phyloP scores from a whole-genome alignment of 768 basidiomycete species.

The Trametes cinnabarina region DNA sequence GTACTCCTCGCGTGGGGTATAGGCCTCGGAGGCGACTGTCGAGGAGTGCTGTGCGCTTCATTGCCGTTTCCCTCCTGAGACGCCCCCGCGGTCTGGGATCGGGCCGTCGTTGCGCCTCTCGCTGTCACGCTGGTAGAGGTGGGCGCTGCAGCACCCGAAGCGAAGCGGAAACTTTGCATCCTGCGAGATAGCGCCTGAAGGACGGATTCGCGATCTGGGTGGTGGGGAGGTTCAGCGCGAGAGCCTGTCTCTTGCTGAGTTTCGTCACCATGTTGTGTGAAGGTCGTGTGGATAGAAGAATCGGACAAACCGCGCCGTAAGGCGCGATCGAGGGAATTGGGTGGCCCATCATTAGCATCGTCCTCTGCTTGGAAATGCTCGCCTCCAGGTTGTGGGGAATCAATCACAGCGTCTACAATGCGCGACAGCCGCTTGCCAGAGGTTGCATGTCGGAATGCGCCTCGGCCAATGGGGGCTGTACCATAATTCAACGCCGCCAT shows the following conservation, averaged over 20 bases:
- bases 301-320: slow-evolving; percentile 85
- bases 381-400: slow-evolving; percentile 37
- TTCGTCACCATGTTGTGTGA: slow-evolving; percentile 54
- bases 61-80: neutral
- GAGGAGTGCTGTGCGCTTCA: slow-evolving; percentile 13
- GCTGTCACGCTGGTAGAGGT: slow-evolving; percentile 15
- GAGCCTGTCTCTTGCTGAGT: neutral
- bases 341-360: slow-evolving; percentile 9
- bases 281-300: slow-evolving; percentile 89
- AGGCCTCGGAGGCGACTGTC: slow-evolving; percentile 22
- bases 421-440: slow-evolving; percentile 48
- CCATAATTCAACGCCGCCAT: slow-evolving; percentile 4
- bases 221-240: neutral
- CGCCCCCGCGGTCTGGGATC: slow-evolving; percentile 13
- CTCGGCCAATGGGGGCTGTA: slow-evolving; percentile 24
- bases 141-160: slow-evolving; percentile 27
- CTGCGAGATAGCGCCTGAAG: slow-evolving; percentile 33
- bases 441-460: slow-evolving; percentile 25
- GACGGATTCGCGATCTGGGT: slow-evolving; percentile 28
- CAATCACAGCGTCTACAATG: slow-evolving; percentile 78
- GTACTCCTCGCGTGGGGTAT: slow-evolving; percentile 22
- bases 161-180: slow-evolving; percentile 31
- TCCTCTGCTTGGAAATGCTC: slow-evolving; percentile 37
- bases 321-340: slow-evolving; percentile 60
- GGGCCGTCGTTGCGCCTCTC: slow-evolving; percentile 1